Conservation (phyloP, 345 rosid genomes). For the Aquilaria sinensis region DNA sequence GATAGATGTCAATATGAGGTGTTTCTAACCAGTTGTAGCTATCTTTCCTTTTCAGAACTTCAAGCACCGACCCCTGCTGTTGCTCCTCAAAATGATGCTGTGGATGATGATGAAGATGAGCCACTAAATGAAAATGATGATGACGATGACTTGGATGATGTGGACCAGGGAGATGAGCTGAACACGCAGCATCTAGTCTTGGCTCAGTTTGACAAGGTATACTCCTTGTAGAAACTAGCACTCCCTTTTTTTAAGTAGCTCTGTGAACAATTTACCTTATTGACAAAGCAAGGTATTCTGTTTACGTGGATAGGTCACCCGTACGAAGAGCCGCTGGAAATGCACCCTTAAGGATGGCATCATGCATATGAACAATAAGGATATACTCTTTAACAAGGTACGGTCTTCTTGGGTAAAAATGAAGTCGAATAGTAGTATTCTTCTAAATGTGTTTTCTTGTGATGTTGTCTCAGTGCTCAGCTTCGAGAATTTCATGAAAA, state of each 20-base stretch:
- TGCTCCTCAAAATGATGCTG: constrained; percentile 38
- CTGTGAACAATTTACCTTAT: not conserved
- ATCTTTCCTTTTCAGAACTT: constrained; percentile 38
- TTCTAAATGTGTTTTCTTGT: not conserved
- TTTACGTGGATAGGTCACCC: constrained; percentile 57
- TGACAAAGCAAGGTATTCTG: not conserved
- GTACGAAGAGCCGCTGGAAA: constrained; percentile 96
- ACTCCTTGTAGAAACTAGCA: not conserved
- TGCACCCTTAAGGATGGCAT: constrained; percentile 95
- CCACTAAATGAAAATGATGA: constrained; percentile 93
- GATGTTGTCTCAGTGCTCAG: not conserved
- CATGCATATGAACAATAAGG: constrained; percentile 93
- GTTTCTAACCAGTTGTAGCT: constrained; percentile 8
- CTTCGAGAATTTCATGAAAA: not conserved
- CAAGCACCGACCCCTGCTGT: constrained; percentile 78
- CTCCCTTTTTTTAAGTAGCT: not conserved
- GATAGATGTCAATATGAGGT: not conserved
- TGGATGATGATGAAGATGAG: constrained; percentile 80
- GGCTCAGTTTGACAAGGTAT: constrained; percentile 98
- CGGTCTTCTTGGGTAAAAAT: constrained; percentile 1
- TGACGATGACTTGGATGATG: constrained; percentile 73
- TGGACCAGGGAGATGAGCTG: constrained; percentile 83
- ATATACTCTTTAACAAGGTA: constrained; percentile 94
- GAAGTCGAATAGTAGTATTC: not conserved
- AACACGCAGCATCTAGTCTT: constrained; percentile 92